phyloP scores from a whole-genome alignment of 805 yeast genomes.

The Candida taoyuanica region DNA sequence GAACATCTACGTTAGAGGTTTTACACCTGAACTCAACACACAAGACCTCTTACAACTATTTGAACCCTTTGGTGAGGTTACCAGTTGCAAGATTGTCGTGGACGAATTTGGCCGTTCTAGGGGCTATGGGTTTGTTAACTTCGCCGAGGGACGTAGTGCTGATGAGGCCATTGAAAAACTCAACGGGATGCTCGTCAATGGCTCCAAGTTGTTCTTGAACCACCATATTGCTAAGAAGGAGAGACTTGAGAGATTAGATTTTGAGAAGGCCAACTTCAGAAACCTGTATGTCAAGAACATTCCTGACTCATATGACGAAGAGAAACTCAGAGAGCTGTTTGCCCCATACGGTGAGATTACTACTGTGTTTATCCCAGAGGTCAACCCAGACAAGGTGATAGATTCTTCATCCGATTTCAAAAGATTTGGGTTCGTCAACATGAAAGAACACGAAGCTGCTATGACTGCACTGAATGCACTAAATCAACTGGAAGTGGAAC shows the following conservation, averaged over 20 bases:
- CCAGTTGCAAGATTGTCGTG: constrained; percentile 41
- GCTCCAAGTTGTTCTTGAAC: constrained; percentile 40
- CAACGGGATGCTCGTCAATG: constrained; percentile 39
- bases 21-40: constrained; percentile 35
- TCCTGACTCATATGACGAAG: constrained; percentile 34
- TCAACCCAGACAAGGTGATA: neutral
- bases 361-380: constrained; percentile 48
- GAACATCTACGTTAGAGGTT: constrained; percentile 46
- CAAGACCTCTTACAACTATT: constrained; percentile 35
- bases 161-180: constrained; percentile 53
- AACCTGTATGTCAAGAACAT: constrained; percentile 49
- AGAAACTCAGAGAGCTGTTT: constrained; percentile 40
- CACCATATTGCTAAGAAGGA: constrained; percentile 61
- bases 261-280: constrained; percentile 42
- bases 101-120: constrained; percentile 42
- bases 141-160: constrained; percentile 47
- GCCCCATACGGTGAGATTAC: constrained; percentile 45
- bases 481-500: constrained; percentile 36
- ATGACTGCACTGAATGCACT: constrained; percentile 43
- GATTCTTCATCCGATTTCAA: constrained; percentile 1
- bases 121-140: constrained; percentile 67
- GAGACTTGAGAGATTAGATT: constrained; percentile 41
- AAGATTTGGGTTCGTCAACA: constrained; percentile 48
- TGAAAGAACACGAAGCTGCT: constrained; percentile 42
- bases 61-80: constrained; percentile 35